Percentiles rank a stretch among this genome's conserved stretches.
Evolutionary conservation across 2,329 filamentous ascomycete genomes (phyloP).

Genomic region (Clarireedia paspali): DNA sequence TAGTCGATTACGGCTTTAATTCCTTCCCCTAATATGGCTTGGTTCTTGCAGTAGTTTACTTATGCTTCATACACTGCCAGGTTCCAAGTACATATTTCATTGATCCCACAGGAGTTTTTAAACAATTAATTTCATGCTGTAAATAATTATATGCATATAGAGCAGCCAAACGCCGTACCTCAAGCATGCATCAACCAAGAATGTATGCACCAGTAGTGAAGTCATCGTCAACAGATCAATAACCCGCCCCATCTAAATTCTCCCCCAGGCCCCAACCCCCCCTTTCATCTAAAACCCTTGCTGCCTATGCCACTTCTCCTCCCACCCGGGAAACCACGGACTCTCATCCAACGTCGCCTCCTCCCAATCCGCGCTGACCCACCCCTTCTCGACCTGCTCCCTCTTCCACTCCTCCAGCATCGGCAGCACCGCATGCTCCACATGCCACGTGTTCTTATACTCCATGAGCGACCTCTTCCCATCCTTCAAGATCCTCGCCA

Average conservation of each 20-base stretch:
- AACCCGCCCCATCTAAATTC: no score
- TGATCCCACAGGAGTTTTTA: no score
- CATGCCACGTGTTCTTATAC: conserved; percentile 78
- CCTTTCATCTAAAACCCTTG: conserved; percentile 43
- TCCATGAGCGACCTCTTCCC: conserved; percentile 65
- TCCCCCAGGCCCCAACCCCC: no score
- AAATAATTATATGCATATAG: no score
- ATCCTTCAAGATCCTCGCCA: conserved; percentile 61
- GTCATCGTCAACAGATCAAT: no score
- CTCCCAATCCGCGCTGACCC: conserved; percentile 42
- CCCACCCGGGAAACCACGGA: conserved; percentile 72
- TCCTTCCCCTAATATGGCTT: no score
- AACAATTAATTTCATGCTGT: no score
- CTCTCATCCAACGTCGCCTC: conserved; percentile 63
- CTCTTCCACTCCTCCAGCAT: conserved; percentile 53
- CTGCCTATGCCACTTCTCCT: conserved; percentile 61
- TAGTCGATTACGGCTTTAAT: no score
- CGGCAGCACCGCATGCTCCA: conserved; percentile 64
- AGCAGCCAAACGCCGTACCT: no score
- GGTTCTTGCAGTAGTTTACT: no score
- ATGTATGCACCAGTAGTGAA: not conserved
- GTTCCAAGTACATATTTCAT: no score
- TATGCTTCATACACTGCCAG: no score
- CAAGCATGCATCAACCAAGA: not conserved
- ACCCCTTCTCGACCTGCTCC: conserved; percentile 57